Evolutionary conservation across 2,329 filamentous ascomycete genomes (phyloP), one percentile per base, ranked within the genome.

Genomic region (Clonostachys sp.): DNA sequence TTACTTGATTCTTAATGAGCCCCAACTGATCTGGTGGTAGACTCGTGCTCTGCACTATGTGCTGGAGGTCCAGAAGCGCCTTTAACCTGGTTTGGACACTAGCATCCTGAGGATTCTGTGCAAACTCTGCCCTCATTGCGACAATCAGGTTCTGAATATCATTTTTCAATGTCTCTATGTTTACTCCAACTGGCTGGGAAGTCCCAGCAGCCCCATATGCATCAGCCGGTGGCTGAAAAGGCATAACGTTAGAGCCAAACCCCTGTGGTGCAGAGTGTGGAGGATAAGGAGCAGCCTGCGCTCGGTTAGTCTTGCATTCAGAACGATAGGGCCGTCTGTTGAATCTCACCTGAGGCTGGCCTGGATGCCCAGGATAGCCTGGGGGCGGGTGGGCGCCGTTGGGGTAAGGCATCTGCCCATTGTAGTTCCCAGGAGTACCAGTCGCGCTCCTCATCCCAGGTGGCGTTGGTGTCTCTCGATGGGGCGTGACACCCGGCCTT

Each of bases 1-100:
- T 83, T 67, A 96, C 84, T 78, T 94, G 89, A 64, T 86, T 84
- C 68, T 86, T 89, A 68, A 96, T 87, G 65, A 87, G 81, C 68
- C 87, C 83, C 63, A 96, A 78, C 71, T 95, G 88, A 61, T 91
- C 85, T 58, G 84, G 83, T 50, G 86, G 86, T 63, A 96, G 76
- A 61, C 85, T 84, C 66, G 90, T 87, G 57, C 78, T 85, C 65
- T 88, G 83, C 61, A 96, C 74, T 56, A 78, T 83, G 50, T 57
- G 60, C 71, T 95, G 89, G 54, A 97, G 79, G 66, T 94, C 89
- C 67, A 91, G 74, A 57, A 96, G 80, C 53, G 91, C 90, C 70
- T 89, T 88, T 61, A 96, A 74, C 69, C 87, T 89, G 61, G 82
- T 85, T 64, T 89, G 86, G 62, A 89, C 78, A 68, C 83, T 81